Conservation (phyloP, 2,329 filamentous ascomycete species). For the Sphaerostilbella broomeana region DNA sequence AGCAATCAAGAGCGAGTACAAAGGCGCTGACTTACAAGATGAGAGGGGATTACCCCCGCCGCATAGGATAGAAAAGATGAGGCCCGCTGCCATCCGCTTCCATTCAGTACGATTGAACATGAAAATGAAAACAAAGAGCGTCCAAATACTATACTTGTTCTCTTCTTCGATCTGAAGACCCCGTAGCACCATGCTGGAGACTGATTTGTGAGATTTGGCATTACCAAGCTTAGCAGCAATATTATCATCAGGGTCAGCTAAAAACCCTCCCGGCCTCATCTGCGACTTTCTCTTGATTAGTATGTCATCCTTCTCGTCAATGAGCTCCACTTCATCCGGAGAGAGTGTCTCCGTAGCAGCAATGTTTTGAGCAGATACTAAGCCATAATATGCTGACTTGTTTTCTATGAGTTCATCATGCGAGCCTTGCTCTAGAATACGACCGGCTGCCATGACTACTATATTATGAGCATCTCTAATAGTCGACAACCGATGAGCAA, state of each 20-base stretch:
- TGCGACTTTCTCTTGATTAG: constrained; percentile 43
- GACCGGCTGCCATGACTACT: constrained; percentile 79
- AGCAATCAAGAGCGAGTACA: background rate
- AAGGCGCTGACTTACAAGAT: constrained; percentile 13
- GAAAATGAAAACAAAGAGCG: constrained; percentile 69
- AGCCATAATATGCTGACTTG: constrained; percentile 68
- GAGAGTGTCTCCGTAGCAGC: constrained; percentile 51
- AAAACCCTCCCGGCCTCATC: constrained; percentile 33
- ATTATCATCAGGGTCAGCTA: constrained; percentile 56
- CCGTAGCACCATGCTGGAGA: constrained; percentile 65
- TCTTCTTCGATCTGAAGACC: constrained; percentile 43
- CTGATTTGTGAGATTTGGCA: constrained; percentile 49
- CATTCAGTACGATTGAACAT: constrained; percentile 73
- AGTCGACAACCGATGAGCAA: constrained; percentile 90
- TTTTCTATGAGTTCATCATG: constrained; percentile 71
- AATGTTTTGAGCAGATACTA: constrained; percentile 86
- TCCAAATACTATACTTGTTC: constrained; percentile 62
- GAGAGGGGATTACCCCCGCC: constrained; percentile 70
- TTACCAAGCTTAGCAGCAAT: constrained; percentile 52
- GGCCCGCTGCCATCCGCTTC: constrained; percentile 63
- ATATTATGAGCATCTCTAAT: constrained; percentile 95
- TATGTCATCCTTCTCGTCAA: constrained; percentile 44
- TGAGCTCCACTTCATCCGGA: constrained; percentile 42
- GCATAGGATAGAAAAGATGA: constrained; percentile 68
- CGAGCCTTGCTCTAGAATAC: constrained; percentile 87